Evolutionary conservation across 2,329 filamentous ascomycete species (phyloP), one percentile per base, ranked within the genome.

Genomic region (Ceratocystiopsis minuta): DNA sequence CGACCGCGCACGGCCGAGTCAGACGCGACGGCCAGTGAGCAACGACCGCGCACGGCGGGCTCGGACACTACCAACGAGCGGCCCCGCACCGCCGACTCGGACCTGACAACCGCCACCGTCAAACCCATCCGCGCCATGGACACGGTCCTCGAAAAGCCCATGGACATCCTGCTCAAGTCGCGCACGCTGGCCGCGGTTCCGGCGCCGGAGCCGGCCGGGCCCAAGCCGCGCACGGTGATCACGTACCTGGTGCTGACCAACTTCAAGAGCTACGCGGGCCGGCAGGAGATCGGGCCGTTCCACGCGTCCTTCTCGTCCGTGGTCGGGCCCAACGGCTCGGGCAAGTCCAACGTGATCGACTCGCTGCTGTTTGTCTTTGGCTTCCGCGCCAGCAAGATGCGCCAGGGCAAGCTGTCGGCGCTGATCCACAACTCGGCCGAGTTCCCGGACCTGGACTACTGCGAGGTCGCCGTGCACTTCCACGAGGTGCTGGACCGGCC

Each of bases 261-360:
- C 60, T 98, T 98, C 74, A 98, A 98, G 65, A 96, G 88, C 64
- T 98, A 98, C 57, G 90, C 90, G 15, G 90, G 90, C 4, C 70
- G 82, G 47, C 90, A 98, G 58, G 80, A 93, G 61, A 90, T 98
- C 45, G 90, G 90, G 0, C 90, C 90, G 0, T 98, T 98, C 58
- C 90, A 98, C 57, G 73, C 84, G 2, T 98, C 90, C 0, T 98
- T 98, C 62, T 95, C 90, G 2, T 95, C 90, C 0, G 90, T 98
- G 2, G 90, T 98, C 11, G 92, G 90, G 1, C 90, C 92, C 39
- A 98, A 98, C 57, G 90, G 90, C 46, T 98, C 90, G 11, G 90
- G 90, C 45, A 98, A 98, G 59, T 96, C 90, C 17, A 98, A 98
- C 53, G 92, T 98, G 48, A 98, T 98, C 55, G 90, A 98, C 60